phyloP scores from a whole-genome alignment of 768 basidiomycete species.

The Chiua virens region DNA sequence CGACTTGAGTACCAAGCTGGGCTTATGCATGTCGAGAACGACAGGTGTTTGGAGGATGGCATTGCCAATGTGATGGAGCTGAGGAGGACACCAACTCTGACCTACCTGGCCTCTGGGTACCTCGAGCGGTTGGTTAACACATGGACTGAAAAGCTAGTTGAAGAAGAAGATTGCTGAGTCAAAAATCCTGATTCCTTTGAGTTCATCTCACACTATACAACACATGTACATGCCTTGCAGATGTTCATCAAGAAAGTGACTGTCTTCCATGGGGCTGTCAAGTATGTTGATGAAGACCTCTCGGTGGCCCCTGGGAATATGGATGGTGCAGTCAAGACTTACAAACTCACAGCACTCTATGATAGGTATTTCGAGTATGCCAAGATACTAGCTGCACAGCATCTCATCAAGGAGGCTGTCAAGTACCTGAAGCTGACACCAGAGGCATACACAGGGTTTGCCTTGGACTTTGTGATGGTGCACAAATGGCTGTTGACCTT shows the following conservation, averaged over 20 bases:
- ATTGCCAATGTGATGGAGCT: slow-evolving; percentile 40
- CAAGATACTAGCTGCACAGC: slow-evolving; percentile 86
- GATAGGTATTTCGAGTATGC: slow-evolving; percentile 97
- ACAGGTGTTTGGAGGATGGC: slow-evolving; percentile 39
- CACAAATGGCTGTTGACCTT: slow-evolving; percentile 47
- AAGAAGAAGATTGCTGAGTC: slow-evolving; percentile 69
- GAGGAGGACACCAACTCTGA: slow-evolving; percentile 87
- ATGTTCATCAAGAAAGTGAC: slow-evolving; percentile 96
- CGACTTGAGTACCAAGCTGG: slow-evolving; percentile 85
- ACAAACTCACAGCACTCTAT: slow-evolving; percentile 84
- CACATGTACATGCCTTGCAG: slow-evolving; percentile 84
- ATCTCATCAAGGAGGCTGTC: slow-evolving; percentile 80
- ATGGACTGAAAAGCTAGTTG: slow-evolving; percentile 86
- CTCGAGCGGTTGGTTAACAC: slow-evolving; percentile 87
- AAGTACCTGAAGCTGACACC: slow-evolving; percentile 81
- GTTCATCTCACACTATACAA: slow-evolving; percentile 63
- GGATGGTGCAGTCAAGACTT: slow-evolving; percentile 50
- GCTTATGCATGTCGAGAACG: slow-evolving; percentile 50
- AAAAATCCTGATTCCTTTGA: slow-evolving; percentile 39
- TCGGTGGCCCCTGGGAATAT: slow-evolving; percentile 37
- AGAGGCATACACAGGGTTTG: slow-evolving; percentile 66
- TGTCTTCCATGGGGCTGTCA: slow-evolving; percentile 85
- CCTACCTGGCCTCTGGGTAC: slow-evolving; percentile 88
- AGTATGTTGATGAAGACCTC: slow-evolving; percentile 76
- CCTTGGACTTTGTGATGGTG: slow-evolving; percentile 42